A percentile compares a stretch with the other conserved stretches of the same genome.
These are phyloP conservation scores for Populus pruinosa DNA, from an alignment of 345 rosid genomes.

Conservation along the genomic window DNA sequence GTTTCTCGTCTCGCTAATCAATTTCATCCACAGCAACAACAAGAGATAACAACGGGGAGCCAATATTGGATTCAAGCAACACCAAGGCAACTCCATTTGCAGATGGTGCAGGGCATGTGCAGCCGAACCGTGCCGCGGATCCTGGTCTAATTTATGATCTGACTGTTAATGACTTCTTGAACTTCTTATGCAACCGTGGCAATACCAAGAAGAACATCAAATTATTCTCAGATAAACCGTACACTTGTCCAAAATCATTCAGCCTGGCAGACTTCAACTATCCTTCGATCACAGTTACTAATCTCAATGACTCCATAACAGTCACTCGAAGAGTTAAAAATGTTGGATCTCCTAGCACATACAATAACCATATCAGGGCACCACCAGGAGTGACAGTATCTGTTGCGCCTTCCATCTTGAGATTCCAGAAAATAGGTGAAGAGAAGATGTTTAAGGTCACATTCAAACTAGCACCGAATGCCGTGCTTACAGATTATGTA, in stretches of 20 bases:
- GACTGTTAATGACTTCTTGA: constrained; percentile 26
- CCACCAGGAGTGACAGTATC: constrained; percentile 29
- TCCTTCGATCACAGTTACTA: constrained; percentile 45
- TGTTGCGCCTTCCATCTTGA: constrained; percentile 32
- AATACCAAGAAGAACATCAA: constrained; percentile 22
- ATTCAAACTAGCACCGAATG: not conserved
- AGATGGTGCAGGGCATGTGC: constrained; percentile 48
- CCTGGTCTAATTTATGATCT: constrained; percentile 60
- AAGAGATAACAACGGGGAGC: constrained; percentile 10
- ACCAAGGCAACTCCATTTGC: constrained; percentile 43
- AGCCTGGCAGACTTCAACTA: constrained; percentile 40
- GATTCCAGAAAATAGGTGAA: constrained; percentile 33
- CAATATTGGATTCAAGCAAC: constrained; percentile 27
- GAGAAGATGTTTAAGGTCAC: constrained; percentile 40
- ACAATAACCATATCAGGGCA: constrained; percentile 21
- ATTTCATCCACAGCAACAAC: constrained; percentile 28
- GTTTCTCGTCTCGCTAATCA: not conserved
- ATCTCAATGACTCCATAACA: constrained; percentile 15
- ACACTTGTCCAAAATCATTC: constrained; percentile 29
- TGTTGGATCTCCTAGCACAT: constrained; percentile 44
- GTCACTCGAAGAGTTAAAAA: constrained; percentile 40
- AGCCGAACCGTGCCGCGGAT: constrained; percentile 41
- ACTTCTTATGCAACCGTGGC: constrained; percentile 41
- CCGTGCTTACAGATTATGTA: not conserved
- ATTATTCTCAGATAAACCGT: constrained; percentile 12